These are phyloP conservation scores for Fusarium liriodendri DNA, from an alignment of 2,329 filamentous ascomycete genomes.

Conservation along the genomic window DNA sequence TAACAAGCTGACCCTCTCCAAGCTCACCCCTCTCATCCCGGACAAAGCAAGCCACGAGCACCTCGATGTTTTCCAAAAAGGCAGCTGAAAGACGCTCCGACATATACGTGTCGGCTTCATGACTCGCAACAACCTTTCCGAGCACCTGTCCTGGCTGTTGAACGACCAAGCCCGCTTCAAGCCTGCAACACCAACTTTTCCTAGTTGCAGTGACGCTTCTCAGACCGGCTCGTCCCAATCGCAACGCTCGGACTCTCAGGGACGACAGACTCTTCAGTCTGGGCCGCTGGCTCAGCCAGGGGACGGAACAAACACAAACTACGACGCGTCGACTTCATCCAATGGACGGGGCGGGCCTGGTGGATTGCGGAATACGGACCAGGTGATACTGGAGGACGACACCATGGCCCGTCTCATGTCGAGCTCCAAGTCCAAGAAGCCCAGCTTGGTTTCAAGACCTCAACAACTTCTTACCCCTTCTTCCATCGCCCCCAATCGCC, in stretches of 20 bases:
- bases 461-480: constrained; percentile 57
- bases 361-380: constrained; percentile 39
- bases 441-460: constrained; percentile 54
- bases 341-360: constrained; percentile 39
- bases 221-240: constrained; percentile 43
- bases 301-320: constrained; percentile 3
- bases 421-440: constrained; percentile 57
- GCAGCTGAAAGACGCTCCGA: constrained; percentile 37
- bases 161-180: constrained; percentile 57
- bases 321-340: constrained; percentile 18
- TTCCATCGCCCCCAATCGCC: constrained; percentile 35
- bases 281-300: background rate
- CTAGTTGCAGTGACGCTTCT: constrained; percentile 46
- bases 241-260: constrained; percentile 27
- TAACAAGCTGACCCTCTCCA: constrained; percentile 35
- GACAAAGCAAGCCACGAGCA: constrained; percentile 14
- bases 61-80: constrained; percentile 41
- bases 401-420: constrained; percentile 60
- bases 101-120: constrained; percentile 59
- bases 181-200: constrained; percentile 53
- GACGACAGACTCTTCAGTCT: constrained; percentile 3
- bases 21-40: constrained; percentile 16
- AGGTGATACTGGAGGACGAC: constrained; percentile 44
- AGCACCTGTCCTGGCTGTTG: constrained; percentile 69
- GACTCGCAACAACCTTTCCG: constrained; percentile 70